phyloP scores from a whole-genome alignment of 305 asterid species.

The Galium porrigens region DNA sequence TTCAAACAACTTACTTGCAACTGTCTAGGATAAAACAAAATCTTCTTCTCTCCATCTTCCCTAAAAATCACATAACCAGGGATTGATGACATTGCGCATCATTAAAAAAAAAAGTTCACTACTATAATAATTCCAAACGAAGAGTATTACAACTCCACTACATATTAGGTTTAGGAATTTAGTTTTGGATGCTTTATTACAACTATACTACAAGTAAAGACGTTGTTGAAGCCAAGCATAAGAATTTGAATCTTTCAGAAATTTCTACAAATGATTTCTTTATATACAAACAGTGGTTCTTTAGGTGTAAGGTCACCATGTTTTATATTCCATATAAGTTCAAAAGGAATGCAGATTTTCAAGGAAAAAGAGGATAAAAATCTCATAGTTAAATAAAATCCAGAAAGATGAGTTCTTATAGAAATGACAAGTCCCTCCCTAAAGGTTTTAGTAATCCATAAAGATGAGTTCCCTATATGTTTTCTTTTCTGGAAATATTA shows the following conservation, averaged over 20 bases:
- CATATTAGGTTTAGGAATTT: not conserved
- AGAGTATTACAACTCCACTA: not conserved
- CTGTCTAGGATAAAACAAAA: slow-evolving; percentile 67
- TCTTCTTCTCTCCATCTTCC: slow-evolving; percentile 41
- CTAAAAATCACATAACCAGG: slow-evolving; percentile 34
- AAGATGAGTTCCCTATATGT: too few relatives aligned
- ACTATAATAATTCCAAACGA: not conserved
- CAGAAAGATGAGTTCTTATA: not conserved
- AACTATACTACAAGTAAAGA: not conserved
- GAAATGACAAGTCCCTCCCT: not conserved
- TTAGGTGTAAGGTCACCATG: not conserved
- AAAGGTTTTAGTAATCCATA: too few relatives aligned
- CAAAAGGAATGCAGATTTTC: not conserved
- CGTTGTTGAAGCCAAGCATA: not conserved
- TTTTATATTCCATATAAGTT: not conserved
- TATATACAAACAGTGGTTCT: not conserved
- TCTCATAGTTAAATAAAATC: not conserved
- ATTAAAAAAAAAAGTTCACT: not conserved
- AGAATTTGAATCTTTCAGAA: not conserved
- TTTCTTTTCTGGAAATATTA: not conserved
- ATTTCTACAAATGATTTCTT: not conserved
- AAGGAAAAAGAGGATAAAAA: not conserved
- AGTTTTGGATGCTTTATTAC: too few relatives aligned
- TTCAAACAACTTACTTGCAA: slow-evolving; percentile 46
- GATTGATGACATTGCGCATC: slow-evolving; percentile 19